A percentile compares a stretch with the other conserved stretches of the same genome.
Evolutionary conservation across 2,329 filamentous ascomycete species (phyloP).

Genomic region (Fusarium paranaense): DNA sequence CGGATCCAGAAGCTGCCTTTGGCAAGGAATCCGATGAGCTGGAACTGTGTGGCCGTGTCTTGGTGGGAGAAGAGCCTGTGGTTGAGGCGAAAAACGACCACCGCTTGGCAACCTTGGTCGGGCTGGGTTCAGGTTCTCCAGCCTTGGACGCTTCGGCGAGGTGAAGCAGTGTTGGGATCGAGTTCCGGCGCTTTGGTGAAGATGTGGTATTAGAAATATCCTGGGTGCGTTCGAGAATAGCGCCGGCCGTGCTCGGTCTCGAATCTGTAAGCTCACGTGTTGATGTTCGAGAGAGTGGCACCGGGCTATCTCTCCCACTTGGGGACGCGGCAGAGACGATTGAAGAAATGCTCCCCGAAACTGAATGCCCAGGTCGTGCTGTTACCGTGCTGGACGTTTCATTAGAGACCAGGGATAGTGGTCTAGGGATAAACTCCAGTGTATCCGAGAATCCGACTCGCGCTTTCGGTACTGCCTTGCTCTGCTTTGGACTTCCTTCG

Average conservation of each 20-base stretch:
- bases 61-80: slow-evolving; percentile 59
- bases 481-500: slow-evolving; percentile 36
- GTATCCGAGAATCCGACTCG: slow-evolving; percentile 87
- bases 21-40: slow-evolving; percentile 56
- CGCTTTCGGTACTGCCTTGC: slow-evolving; percentile 61
- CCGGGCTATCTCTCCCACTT: slow-evolving; percentile 54
- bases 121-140: slow-evolving; percentile 57
- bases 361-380: slow-evolving; percentile 75
- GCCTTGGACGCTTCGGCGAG: slow-evolving; percentile 51
- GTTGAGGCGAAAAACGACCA: slow-evolving; percentile 71
- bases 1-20: slow-evolving; percentile 49
- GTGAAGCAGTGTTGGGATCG: slow-evolving; percentile 66
- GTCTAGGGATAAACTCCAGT: slow-evolving; percentile 84
- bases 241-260: slow-evolving; percentile 77
- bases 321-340: slow-evolving; percentile 71
- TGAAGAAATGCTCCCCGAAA: slow-evolving; percentile 84
- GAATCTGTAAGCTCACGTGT: slow-evolving; percentile 59
- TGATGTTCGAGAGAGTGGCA: slow-evolving; percentile 52
- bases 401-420: slow-evolving; percentile 85
- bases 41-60: slow-evolving; percentile 59
- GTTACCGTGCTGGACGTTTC: slow-evolving; percentile 85
- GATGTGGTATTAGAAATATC: slow-evolving; percentile 38
- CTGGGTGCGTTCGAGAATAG: slow-evolving; percentile 68
- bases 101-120: slow-evolving; percentile 65
- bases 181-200: slow-evolving; percentile 66